phyloP scores from a whole-genome alignment of 768 basidiomycete genomes.

The Gymnopilus dilepis region DNA sequence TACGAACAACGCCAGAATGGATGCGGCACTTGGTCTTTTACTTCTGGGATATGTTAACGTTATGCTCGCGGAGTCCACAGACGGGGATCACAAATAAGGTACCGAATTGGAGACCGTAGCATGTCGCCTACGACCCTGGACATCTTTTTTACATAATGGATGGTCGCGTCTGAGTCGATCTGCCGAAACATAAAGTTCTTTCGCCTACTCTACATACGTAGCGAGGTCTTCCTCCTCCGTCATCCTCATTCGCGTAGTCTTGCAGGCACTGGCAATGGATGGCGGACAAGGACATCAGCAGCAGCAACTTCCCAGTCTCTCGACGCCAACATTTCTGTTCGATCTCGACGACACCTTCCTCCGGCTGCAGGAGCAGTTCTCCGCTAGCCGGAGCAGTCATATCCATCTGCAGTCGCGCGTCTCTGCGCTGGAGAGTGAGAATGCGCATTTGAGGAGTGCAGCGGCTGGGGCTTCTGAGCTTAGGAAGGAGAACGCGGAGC shows the following conservation, averaged over 20 bases:
- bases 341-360: neutral
- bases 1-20: too few species aligned
- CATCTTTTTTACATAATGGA: conserved; percentile 3
- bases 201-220: neutral
- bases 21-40: too few species aligned
- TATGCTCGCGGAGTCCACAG: neutral
- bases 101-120: neutral
- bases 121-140: neutral
- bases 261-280: neutral
- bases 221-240: neutral
- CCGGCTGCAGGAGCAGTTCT: neutral
- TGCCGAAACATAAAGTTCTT: conserved; percentile 1
- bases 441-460: neutral
- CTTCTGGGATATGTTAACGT: neutral
- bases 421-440: neutral
- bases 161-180: neutral
- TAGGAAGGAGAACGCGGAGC: neutral
- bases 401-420: neutral
- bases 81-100: neutral
- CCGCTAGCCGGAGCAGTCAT: neutral
- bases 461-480: neutral
- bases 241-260: too few species aligned
- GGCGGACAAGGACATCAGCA: neutral
- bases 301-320: neutral
- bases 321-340: neutral